Conservation (phyloP, 768 basidiomycete genomes). For the Suillus variegatus region DNA sequence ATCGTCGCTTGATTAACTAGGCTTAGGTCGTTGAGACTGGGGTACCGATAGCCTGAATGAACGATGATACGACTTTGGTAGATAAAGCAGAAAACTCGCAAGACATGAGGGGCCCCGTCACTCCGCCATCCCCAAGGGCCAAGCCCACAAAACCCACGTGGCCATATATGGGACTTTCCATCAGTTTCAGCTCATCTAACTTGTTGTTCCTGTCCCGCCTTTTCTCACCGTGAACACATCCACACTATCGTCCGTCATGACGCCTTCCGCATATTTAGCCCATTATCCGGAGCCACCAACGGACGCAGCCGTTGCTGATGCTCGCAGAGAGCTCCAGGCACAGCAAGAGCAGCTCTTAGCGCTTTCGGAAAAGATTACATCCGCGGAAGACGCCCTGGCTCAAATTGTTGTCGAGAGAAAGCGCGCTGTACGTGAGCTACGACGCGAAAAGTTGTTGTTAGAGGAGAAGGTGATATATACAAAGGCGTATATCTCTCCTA, state of each 20-base stretch:
- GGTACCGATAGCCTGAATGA: not conserved
- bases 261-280: constrained; percentile 20
- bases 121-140: constrained; percentile 4
- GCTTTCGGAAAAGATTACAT: constrained; percentile 49
- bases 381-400: constrained; percentile 56
- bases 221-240: constrained; percentile 8
- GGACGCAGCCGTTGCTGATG: constrained; percentile 48
- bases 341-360: constrained; percentile 26
- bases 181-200: constrained; percentile 15
- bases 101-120: not conserved
- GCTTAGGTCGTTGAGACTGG: not conserved
- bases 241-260: constrained; percentile 12
- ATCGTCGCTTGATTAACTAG: not conserved
- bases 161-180: constrained; percentile 23
- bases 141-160: constrained; percentile 22
- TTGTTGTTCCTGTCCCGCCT: constrained; percentile 13
- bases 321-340: constrained; percentile 45
- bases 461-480: constrained; percentile 51
- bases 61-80: not conserved
- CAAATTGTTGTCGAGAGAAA: constrained; percentile 58
- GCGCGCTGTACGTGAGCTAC: constrained; percentile 54
- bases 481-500: constrained; percentile 70
- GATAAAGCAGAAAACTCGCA: not conserved
- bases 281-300: constrained; percentile 62
- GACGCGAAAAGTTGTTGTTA: constrained; percentile 47